A percentile compares a stretch with the other conserved stretches of the same genome.
These are phyloP conservation scores for Xylariaceae sp. DNA, from an alignment of 2,329 filamentous ascomycete species.

Conservation along the genomic window DNA sequence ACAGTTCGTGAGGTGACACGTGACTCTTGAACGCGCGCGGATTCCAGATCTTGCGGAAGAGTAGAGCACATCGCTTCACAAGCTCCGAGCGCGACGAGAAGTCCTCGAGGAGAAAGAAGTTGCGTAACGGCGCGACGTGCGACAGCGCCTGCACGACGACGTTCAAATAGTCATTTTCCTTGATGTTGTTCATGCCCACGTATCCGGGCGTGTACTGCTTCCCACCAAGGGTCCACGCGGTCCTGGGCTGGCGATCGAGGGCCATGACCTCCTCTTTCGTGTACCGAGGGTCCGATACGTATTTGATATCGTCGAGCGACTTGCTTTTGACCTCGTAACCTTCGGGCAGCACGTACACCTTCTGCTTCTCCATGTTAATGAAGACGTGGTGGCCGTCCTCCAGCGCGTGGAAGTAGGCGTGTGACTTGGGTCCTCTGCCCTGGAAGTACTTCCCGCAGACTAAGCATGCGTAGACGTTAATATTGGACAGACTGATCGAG, in stretches of 20 bases:
- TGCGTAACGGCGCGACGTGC: conserved; percentile 82
- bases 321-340: conserved; percentile 95
- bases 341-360: conserved; percentile 87
- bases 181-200: conserved; percentile 99
- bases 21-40: conserved; percentile 92
- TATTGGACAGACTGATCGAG: conserved; percentile 91
- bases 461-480: conserved; percentile 96
- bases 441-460: conserved; percentile 98
- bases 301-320: conserved; percentile 96
- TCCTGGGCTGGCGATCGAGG: conserved; percentile 62
- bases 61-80: conserved; percentile 77
- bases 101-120: conserved; percentile 85
- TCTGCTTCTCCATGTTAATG: conserved; percentile 93
- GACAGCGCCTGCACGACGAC: conserved; percentile 87
- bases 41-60: conserved; percentile 98
- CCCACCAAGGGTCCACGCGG: conserved; percentile 71
- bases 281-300: conserved; percentile 88
- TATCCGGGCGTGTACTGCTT: conserved; percentile 89
- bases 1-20: conserved; percentile 92
- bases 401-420: conserved; percentile 95
- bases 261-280: conserved; percentile 72
- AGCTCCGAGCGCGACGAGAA: conserved; percentile 69
- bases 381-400: conserved; percentile 96
- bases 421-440: conserved; percentile 85
- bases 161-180: conserved; percentile 98